phyloP scores from a whole-genome alignment of 2,329 filamentous ascomycete genomes.

The Paecilomyces dactylethromorphus region DNA sequence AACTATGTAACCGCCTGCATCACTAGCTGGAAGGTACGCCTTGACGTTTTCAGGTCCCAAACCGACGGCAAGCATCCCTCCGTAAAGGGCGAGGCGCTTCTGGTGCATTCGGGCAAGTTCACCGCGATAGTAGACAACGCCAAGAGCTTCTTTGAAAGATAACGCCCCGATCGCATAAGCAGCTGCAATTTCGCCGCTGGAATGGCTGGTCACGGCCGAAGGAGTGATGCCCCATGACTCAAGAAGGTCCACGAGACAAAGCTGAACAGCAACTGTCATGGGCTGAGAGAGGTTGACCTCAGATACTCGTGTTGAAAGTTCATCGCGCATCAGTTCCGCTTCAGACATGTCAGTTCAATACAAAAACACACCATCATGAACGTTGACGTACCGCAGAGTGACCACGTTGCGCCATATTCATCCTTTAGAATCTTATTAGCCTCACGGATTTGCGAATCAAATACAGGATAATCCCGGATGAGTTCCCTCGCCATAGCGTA shows the following conservation, averaged over 20 bases:
- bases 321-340: no score
- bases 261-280: slow-evolving; percentile 13
- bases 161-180: slow-evolving; percentile 15
- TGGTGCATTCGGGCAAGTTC: not conserved
- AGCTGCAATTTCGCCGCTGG: slow-evolving; percentile 18
- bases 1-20: slow-evolving; percentile 1
- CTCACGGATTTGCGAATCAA: not conserved
- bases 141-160: slow-evolving; percentile 1
- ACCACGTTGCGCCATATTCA: no score
- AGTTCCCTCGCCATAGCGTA: slow-evolving; percentile 4
- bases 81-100: not conserved
- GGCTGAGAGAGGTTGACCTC: not conserved
- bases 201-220: slow-evolving; percentile 16
- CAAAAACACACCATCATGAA: no score
- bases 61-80: slow-evolving; percentile 4
- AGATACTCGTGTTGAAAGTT: not conserved
- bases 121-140: slow-evolving; percentile 1
- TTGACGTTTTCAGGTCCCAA: slow-evolving; percentile 1
- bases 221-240: slow-evolving; percentile 10
- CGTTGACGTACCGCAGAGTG: no score
- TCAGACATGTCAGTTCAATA: no score
- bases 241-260: slow-evolving; percentile 18
- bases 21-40: not conserved
- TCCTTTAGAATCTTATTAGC: no score
- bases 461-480: not conserved